phyloP scores from a whole-genome alignment of 495 filamentous ascomycete genomes.

The Penicillium riverlandense region DNA sequence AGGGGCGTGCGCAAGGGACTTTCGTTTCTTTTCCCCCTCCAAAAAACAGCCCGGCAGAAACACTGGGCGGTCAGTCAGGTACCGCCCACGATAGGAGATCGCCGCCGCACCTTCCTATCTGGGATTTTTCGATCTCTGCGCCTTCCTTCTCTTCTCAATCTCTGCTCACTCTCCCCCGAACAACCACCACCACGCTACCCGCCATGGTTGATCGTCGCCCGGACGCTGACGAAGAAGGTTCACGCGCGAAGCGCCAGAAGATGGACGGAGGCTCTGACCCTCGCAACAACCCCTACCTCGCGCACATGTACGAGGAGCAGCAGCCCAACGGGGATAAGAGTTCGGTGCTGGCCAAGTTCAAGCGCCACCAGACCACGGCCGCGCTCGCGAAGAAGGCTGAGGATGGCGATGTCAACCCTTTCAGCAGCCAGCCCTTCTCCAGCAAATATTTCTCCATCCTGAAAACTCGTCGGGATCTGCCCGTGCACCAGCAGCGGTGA shows the following conservation, averaged over 20 bases:
- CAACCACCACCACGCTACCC: constrained; percentile 8
- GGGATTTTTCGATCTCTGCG: constrained; percentile 16
- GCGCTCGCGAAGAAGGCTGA: constrained; percentile 65
- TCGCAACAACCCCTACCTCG: constrained; percentile 76
- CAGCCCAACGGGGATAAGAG: constrained; percentile 31
- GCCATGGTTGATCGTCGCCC: constrained; percentile 37
- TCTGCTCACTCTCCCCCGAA: constrained; percentile 9
- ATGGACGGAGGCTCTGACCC: constrained; percentile 43
- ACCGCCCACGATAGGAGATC: constrained; percentile 21
- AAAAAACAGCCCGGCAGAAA: constrained; percentile 19
- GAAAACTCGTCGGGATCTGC: constrained; percentile 73
- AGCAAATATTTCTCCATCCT: constrained; percentile 84
- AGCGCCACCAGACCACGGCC: constrained; percentile 76
- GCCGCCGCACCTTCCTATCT: constrained; percentile 29
- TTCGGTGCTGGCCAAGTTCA: constrained; percentile 55
- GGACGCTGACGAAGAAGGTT: constrained; percentile 30
- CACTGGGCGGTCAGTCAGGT: constrained; percentile 25
- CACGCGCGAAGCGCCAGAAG: constrained; percentile 43
- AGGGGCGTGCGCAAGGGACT: too few species aligned
- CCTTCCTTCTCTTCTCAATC: not conserved
- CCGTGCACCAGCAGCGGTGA: constrained; percentile 82
- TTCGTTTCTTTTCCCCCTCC: constrained; percentile 1
- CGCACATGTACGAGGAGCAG: constrained; percentile 67
- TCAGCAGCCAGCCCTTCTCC: constrained; percentile 69
- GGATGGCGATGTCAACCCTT: constrained; percentile 77